Evolutionary conservation across 1,284 basidiomycete genomes (phyloP), one percentile per base, ranked within the genome.

Genomic region (Tremellales sp.): DNA sequence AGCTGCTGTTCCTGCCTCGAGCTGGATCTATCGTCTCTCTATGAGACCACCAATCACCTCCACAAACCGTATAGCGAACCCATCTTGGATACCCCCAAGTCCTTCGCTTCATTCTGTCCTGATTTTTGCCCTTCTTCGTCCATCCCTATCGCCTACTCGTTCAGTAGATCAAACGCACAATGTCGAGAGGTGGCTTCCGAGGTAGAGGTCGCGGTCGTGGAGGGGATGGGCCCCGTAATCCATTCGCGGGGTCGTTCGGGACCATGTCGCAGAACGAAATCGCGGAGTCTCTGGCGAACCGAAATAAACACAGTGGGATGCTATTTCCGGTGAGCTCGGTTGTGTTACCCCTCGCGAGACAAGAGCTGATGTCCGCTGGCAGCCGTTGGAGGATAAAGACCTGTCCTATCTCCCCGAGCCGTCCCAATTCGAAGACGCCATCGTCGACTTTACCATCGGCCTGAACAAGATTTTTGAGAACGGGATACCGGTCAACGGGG

Each of bases 261-360:
- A 31, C 42, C 5, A 24, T 43, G 28, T 32, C 42, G n/a, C 42
- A 39, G 16, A 6, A 12, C 12, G 37, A 39, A 25, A 43, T 34
- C 42, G 35, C 21, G 16, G 31, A 24, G 25, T 43, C 40, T 36
- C 27, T 45, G 27, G 43, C 45, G 28, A 48, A 44, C 36, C 54
- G 59, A 18, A 53, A 50, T 12, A 61, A 62, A 45, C 57, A 63
- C 24, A 60, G 56, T 39, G 62, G 62, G 3, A 61, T 62, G 51
- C 48, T 70, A 31, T 71, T 69, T 48, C 68, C 68, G 16, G 69
- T 71, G 45, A 56, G 69, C 46, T 4, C 12, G 6, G 1, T 39
- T 12, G 8, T 24, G 6, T 7, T 24, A 39, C 18, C 8, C 27
- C 13, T 24, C 9, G 13, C 29, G 16, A 24, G 24, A 39, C 14